Conservation (phyloP, 495 filamentous ascomycete species). For the Oidiodendron maius region DNA sequence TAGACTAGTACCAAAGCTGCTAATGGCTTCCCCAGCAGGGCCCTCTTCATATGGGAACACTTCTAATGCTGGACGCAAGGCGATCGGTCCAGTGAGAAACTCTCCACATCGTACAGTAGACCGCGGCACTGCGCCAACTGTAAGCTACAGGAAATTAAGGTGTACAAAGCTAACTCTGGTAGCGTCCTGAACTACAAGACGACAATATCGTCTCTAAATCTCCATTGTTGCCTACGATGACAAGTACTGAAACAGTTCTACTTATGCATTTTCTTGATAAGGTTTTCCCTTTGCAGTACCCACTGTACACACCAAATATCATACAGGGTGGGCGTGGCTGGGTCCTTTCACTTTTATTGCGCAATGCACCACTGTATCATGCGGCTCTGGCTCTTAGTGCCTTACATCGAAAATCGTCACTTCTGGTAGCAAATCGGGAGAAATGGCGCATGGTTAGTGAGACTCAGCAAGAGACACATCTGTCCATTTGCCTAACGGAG, state of each 20-base stretch:
- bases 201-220: too few species aligned
- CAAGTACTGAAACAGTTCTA: slow-evolving; percentile 5
- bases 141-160: too few species aligned
- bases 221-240: too few species aligned
- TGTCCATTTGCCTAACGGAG: slow-evolving; percentile 34
- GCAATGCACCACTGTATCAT: slow-evolving; percentile 14
- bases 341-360: slow-evolving; percentile 13
- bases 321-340: slow-evolving; percentile 15
- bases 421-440: not conserved
- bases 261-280: slow-evolving; percentile 19
- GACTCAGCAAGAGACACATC: slow-evolving; percentile 31
- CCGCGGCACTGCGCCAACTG: too few species aligned
- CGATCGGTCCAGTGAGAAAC: too few species aligned
- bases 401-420: slow-evolving; percentile 1
- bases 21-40: too few species aligned
- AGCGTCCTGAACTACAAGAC: too few species aligned
- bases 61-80: too few species aligned
- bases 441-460: slow-evolving; percentile 27
- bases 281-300: slow-evolving; percentile 12
- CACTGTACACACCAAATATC: slow-evolving; percentile 12
- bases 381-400: slow-evolving; percentile 11
- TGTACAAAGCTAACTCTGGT: too few species aligned
- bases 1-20: too few species aligned
- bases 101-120: too few species aligned
- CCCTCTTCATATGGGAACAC: too few species aligned